A percentile compares a stretch with the other conserved stretches of the same genome.
Evolutionary conservation across 176 grass and related monocot genomes (phyloP).

Genomic region (Cocos nucifera): DNA sequence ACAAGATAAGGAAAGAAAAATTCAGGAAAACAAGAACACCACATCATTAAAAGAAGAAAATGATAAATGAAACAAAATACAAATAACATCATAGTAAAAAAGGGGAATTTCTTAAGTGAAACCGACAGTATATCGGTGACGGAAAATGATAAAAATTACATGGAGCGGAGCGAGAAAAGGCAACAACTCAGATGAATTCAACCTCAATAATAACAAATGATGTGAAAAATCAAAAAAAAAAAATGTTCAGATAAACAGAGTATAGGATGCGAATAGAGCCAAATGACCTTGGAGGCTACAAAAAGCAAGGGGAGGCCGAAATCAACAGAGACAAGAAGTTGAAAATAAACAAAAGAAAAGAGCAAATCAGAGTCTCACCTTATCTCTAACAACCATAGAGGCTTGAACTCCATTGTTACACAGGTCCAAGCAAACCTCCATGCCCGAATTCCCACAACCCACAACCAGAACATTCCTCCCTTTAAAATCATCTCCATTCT

Average conservation of each 20-base stretch:
- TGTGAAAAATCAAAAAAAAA: too few species aligned
- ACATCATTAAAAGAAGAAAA: conserved; percentile 21
- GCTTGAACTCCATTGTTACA: conserved; percentile 61
- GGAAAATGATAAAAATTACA: too few species aligned
- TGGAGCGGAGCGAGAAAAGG: too few species aligned
- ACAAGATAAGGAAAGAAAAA: conserved; percentile 37
- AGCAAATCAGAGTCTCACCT: conserved; percentile 32
- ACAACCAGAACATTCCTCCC: conserved; percentile 77
- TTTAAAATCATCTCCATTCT: conserved; percentile 49
- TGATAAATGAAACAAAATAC: not conserved
- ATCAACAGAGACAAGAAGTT: not conserved
- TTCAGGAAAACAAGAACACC: conserved; percentile 26
- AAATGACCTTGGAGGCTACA: too few species aligned
- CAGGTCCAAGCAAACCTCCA: conserved; percentile 93
- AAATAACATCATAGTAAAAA: conserved; percentile 2
- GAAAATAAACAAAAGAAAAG: conserved; percentile 2
- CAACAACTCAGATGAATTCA: too few species aligned
- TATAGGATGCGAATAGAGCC: too few species aligned
- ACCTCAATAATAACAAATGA: too few species aligned
- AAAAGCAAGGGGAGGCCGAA: not conserved
- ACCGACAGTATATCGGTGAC: too few species aligned
- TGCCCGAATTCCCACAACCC: conserved; percentile 87
- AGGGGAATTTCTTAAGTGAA: too few species aligned
- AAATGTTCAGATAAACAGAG: too few species aligned
- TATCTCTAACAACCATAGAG: conserved; percentile 84